Percentiles rank a stretch among this genome's conserved stretches.
These are phyloP conservation scores for Cutaneotrichosporon sp. DNA, from an alignment of 1,284 basidiomycete genomes.

Conservation along the genomic window DNA sequence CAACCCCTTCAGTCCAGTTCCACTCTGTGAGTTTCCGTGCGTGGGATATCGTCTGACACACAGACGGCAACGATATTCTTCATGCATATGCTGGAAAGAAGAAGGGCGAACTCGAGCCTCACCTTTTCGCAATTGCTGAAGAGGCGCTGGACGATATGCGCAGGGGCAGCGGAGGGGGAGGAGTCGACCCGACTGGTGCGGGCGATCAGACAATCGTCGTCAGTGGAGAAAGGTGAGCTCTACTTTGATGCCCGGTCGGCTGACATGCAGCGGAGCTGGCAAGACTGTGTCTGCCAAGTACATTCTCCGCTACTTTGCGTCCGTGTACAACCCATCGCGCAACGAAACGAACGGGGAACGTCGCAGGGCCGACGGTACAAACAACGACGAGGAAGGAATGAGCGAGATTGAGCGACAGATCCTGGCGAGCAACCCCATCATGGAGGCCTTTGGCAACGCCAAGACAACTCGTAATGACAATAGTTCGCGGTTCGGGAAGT, in stretches of 20 bases:
- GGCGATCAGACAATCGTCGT: slow-evolving; percentile 98
- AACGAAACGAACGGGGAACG: slow-evolving; percentile 20
- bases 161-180: slow-evolving; percentile 48
- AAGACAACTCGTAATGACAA: slow-evolving; percentile 99
- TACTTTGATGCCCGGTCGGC: neutral
- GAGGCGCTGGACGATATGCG: slow-evolving; percentile 98
- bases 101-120: slow-evolving; percentile 94
- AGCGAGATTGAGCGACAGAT: slow-evolving; percentile 97
- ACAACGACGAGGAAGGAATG: slow-evolving; percentile 57
- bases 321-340: slow-evolving; percentile 84
- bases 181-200: slow-evolving; percentile 70
- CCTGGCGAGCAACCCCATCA: slow-evolving; percentile 96
- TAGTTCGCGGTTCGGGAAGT: slow-evolving; percentile 98
- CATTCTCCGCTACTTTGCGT: slow-evolving; percentile 99
- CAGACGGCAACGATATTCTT: slow-evolving; percentile 88
- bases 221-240: slow-evolving; percentile 86
- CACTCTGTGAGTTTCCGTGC: slow-evolving; percentile 60
- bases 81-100: slow-evolving; percentile 92
- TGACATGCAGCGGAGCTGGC: slow-evolving; percentile 77
- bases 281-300: slow-evolving; percentile 99
- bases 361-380: slow-evolving; percentile 26
- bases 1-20: slow-evolving; percentile 95
- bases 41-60: neutral
- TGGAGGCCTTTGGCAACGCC: slow-evolving; percentile 98
- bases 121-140: slow-evolving; percentile 98